phyloP scores from a whole-genome alignment of 2,329 filamentous ascomycete species.

The Madurella mycetomatis region DNA sequence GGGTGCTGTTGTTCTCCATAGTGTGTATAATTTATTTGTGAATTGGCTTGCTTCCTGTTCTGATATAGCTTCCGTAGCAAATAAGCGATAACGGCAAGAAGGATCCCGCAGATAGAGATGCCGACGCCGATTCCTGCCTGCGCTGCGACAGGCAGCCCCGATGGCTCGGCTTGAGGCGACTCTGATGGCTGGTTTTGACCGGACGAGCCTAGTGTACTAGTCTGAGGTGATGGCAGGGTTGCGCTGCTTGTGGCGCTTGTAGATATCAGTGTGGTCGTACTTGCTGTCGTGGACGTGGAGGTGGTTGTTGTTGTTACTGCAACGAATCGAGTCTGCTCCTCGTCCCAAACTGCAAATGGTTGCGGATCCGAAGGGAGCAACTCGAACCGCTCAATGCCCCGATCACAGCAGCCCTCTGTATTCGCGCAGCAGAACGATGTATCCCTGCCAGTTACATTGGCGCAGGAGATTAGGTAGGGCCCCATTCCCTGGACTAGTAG shows the following conservation, averaged over 20 bases:
- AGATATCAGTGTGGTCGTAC: neutral
- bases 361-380: neutral
- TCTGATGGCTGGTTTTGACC: too few relatives aligned
- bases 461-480: neutral
- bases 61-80: neutral
- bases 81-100: neutral
- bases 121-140: neutral
- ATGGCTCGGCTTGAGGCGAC: too few relatives aligned
- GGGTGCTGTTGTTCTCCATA: too few relatives aligned
- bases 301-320: neutral
- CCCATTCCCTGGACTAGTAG: neutral
- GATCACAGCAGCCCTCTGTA: neutral
- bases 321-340: neutral
- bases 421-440: neutral
- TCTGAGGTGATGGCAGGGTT: neutral
- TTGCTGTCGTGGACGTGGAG: neutral
- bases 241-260: too few relatives aligned
- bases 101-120: neutral
- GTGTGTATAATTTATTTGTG: too few relatives aligned
- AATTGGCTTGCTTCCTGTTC: neutral
- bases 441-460: neutral
- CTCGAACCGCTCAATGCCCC: neutral
- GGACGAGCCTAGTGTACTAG: too few relatives aligned
- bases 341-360: neutral
- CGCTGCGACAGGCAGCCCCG: neutral